Evolutionary conservation across 345 rosid species (phyloP).

Genomic region (Angophora floribunda): DNA sequence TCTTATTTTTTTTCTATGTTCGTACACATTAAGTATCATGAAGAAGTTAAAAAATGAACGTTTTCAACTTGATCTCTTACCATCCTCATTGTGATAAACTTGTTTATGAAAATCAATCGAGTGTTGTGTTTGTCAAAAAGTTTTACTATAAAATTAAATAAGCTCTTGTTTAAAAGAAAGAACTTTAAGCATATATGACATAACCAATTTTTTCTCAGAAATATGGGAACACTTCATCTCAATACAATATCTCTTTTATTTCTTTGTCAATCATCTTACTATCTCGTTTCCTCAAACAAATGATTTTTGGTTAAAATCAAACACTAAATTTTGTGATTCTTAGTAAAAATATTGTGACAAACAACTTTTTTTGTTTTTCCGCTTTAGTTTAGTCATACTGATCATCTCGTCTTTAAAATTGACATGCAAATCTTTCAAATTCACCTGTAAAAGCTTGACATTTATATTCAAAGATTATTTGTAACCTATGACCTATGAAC

Average conservation of each 20-base stretch:
- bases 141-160: background rate
- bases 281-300: background rate
- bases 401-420: background rate
- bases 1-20: background rate
- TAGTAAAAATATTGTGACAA: background rate
- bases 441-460: background rate
- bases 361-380: background rate
- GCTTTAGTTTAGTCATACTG: background rate
- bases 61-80: background rate
- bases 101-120: background rate
- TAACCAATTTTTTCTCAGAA: background rate
- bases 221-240: background rate
- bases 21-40: background rate
- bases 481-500: background rate
- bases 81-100: background rate
- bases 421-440: background rate
- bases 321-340: background rate
- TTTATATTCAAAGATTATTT: background rate
- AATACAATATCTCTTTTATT: background rate
- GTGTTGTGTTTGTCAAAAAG: background rate
- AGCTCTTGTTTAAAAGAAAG: background rate
- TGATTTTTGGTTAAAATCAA: background rate
- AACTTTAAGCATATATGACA: background rate
- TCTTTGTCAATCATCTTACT: background rate
- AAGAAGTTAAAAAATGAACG: background rate